Evolutionary conservation across 768 basidiomycete genomes (phyloP).

Genomic region (Termitomyces sp.): DNA sequence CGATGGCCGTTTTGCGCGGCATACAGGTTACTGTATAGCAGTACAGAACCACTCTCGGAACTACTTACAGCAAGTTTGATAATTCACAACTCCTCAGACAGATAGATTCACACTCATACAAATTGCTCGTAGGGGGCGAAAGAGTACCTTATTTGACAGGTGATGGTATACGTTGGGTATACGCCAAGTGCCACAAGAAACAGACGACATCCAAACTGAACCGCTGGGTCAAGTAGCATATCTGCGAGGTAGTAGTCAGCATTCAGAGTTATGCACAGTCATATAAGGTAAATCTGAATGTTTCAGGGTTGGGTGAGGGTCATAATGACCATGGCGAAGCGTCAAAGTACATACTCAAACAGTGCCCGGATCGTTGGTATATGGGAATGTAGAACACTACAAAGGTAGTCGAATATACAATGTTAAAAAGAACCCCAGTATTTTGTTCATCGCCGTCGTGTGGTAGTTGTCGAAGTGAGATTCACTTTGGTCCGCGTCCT

Average conservation of each 20-base stretch:
- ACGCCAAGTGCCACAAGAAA: not conserved
- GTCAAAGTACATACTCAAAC: not conserved
- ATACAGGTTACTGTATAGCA: no score
- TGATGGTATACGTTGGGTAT: not conserved
- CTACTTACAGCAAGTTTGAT: no score
- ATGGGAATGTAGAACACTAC: not conserved
- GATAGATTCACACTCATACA: not conserved
- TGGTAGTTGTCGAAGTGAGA: conserved; percentile 10
- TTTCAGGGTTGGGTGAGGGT: not conserved
- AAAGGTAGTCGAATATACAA: not conserved
- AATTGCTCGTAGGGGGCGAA: not conserved
- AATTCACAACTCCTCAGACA: not conserved
- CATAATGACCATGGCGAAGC: not conserved
- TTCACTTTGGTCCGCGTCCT: conserved; percentile 15
- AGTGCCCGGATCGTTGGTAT: not conserved
- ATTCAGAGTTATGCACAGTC: not conserved
- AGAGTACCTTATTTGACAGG: not conserved
- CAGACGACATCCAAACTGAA: not conserved
- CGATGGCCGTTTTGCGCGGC: not conserved
- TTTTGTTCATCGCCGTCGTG: conserved; percentile 14
- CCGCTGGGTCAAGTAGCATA: no score
- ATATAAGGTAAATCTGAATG: not conserved
- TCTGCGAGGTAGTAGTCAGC: not conserved
- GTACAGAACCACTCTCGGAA: not conserved
- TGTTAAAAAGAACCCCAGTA: not conserved